Evolutionary conservation across 495 filamentous ascomycete genomes (phyloP).

Genomic region (Penicillium cinerascens): DNA sequence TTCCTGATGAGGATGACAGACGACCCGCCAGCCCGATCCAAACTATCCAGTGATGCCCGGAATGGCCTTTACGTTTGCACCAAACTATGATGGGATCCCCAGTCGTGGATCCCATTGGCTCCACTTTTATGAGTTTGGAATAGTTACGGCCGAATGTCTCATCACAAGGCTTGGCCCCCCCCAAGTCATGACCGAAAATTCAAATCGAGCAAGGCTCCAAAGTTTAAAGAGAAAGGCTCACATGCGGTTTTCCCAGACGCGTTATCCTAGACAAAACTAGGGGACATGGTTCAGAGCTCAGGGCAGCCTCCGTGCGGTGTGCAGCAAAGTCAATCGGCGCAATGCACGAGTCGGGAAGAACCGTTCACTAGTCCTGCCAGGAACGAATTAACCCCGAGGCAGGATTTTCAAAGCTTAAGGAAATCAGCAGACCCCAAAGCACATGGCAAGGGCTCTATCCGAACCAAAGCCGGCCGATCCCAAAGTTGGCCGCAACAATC

Average conservation of each 20-base stretch:
- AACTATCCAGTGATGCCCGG: too few species aligned
- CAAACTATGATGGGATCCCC: not conserved
- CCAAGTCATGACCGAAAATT: not conserved
- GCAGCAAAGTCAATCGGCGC: too few species aligned
- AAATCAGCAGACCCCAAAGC: not conserved
- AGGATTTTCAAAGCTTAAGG: slow-evolving; percentile 2
- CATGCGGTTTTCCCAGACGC: not conserved
- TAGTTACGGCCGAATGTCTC: not conserved
- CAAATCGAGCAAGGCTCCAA: not conserved
- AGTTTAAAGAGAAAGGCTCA: not conserved
- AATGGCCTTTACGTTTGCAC: not conserved
- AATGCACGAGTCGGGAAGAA: slow-evolving; percentile 3
- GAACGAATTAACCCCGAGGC: not conserved
- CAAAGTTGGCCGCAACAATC: not conserved
- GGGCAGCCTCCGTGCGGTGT: not conserved
- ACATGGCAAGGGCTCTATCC: not conserved
- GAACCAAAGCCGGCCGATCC: not conserved
- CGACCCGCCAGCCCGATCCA: too few species aligned
- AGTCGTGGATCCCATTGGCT: not conserved
- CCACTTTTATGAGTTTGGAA: slow-evolving; percentile 4
- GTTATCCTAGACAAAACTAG: not conserved
- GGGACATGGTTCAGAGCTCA: not conserved
- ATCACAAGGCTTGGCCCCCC: not conserved
- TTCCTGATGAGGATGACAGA: too few species aligned
- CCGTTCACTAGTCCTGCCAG: slow-evolving; percentile 2